Evolutionary conservation across 2,329 filamentous ascomycete genomes (phyloP).

Genomic region (Bipolaris zeicola): DNA sequence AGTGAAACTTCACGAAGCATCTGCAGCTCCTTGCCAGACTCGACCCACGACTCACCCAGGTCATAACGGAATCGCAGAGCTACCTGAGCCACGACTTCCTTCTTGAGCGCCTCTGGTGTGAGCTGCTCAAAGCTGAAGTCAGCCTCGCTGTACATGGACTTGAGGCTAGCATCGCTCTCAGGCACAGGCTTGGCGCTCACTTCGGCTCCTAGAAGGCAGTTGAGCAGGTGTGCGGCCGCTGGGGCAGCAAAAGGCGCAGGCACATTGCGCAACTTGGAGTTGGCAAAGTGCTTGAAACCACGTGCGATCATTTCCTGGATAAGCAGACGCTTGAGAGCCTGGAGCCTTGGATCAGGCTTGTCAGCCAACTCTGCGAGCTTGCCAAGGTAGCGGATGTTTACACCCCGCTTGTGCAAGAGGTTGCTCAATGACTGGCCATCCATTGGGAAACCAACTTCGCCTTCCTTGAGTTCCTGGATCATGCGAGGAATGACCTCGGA

Average conservation of each 20-base stretch:
- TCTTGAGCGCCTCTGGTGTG: constrained; percentile 72
- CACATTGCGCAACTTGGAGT: constrained; percentile 77
- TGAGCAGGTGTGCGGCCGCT: constrained; percentile 84
- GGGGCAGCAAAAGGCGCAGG: constrained; percentile 80
- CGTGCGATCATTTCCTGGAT: constrained; percentile 94
- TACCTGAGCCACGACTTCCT: constrained; percentile 74
- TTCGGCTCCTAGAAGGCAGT: constrained; percentile 82
- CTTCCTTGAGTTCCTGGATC: constrained; percentile 83
- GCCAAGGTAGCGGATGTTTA: constrained; percentile 96
- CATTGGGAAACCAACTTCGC: constrained; percentile 97
- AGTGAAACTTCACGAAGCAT: constrained; percentile 86
- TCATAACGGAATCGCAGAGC: constrained; percentile 76
- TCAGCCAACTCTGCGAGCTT: constrained; percentile 72
- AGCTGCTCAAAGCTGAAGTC: constrained; percentile 81
- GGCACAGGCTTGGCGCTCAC: constrained; percentile 79
- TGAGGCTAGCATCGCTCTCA: constrained; percentile 76
- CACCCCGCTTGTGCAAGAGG: constrained; percentile 92
- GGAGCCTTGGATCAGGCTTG: constrained; percentile 67
- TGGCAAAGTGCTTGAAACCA: constrained; percentile 90
- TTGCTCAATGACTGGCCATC: constrained; percentile 90
- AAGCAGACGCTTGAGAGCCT: constrained; percentile 76
- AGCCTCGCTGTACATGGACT: constrained; percentile 76
- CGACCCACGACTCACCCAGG: constrained; percentile 71
- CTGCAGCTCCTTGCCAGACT: constrained; percentile 74
- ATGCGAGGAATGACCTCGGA: constrained; percentile 82